A percentile compares a stretch with the other conserved stretches of the same genome.
phyloP scores from a whole-genome alignment of 768 basidiomycete genomes.

The Tulasnella sp. region DNA sequence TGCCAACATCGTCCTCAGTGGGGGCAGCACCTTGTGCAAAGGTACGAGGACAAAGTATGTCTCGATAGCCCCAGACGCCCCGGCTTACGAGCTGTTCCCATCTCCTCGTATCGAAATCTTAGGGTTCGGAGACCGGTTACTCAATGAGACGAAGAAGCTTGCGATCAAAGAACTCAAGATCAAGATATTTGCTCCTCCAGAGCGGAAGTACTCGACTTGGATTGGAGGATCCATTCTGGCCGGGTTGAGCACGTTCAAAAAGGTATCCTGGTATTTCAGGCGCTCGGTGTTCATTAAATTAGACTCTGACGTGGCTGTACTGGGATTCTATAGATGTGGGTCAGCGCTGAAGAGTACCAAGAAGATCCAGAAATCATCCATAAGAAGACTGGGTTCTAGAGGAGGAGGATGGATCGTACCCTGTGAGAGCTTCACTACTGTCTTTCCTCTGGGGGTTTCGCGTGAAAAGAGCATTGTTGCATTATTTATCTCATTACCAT shows the following conservation, averaged over 20 bases:
- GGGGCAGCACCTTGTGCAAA: constrained; percentile 92
- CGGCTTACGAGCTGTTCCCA: background rate
- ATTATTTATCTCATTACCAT: background rate
- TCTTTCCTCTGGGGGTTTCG: background rate
- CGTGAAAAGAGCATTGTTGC: background rate
- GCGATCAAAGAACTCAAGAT: constrained; percentile 96
- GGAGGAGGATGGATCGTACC: background rate
- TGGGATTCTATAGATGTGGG: constrained; percentile 78
- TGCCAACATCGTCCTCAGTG: constrained; percentile 94
- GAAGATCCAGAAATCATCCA: constrained; percentile 99
- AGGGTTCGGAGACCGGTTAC: constrained; percentile 94
- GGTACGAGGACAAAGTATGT: constrained; percentile 46
- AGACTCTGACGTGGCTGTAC: background rate
- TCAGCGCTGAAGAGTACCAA: constrained; percentile 97
- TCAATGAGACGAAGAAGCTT: constrained; percentile 95
- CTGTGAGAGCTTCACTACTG: background rate
- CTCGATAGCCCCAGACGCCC: background rate
- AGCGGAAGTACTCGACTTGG: constrained; percentile 97
- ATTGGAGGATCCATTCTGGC: constrained; percentile 97
- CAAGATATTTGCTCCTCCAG: constrained; percentile 99
- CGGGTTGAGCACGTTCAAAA: constrained; percentile 94
- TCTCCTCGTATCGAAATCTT: background rate
- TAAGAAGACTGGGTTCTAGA: constrained; percentile 81
- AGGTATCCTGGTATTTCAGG: no score
- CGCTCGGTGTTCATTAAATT: background rate